Base-by-base conservation (phyloP, 139 green algal genomes). In the Cymbomonas tetramitiformis region DNA sequence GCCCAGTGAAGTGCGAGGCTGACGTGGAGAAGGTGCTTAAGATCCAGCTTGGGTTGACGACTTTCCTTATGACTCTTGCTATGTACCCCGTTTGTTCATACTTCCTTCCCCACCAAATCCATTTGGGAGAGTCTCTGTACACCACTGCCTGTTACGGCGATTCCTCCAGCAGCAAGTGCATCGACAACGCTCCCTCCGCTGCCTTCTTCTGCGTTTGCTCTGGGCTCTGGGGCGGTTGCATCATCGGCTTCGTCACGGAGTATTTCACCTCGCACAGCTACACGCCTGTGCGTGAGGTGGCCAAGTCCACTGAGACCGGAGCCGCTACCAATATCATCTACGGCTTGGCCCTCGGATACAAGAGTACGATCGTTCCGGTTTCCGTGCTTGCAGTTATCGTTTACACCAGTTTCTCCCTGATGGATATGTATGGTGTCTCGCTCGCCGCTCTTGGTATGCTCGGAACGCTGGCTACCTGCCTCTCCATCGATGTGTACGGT, bases 291-390 rank as follows among this genome's bases (percentile, higher is more conserved):
- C 78, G 86, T 70, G 86, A 94, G 32, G 83, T 95, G 2, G 83
- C 87, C 18, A 81, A 93, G 49, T 75, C 88, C 2, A 94, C 84
- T 78, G 74, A 80, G 65, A 96, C 88, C 26, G 88, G 88, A 21
- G 76, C 88, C 33, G 87, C 88, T 62, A 96, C 88, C 38, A 76
- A 94, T 79, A 89, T 94, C 77, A 96, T 94, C 75, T 96, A 94
- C 61, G 88, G 88, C 47, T 77, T 96, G 32, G 88, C 88, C 4
- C 77, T 96, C 19, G 88, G 88, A 55, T 96, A 96, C 84, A 91
- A 94, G 73, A 89, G 76, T 1, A 75, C 69, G 62, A 90, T 94
- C 70, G 63, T 94, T 57, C 88, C 88, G 51, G 87, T 79, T 69
- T 61, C 92, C 26, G 68, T 90, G 7, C 89, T 96, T 19, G 82